phyloP scores from a whole-genome alignment of 768 basidiomycete species.

The Stropharia rugosoannulata region DNA sequence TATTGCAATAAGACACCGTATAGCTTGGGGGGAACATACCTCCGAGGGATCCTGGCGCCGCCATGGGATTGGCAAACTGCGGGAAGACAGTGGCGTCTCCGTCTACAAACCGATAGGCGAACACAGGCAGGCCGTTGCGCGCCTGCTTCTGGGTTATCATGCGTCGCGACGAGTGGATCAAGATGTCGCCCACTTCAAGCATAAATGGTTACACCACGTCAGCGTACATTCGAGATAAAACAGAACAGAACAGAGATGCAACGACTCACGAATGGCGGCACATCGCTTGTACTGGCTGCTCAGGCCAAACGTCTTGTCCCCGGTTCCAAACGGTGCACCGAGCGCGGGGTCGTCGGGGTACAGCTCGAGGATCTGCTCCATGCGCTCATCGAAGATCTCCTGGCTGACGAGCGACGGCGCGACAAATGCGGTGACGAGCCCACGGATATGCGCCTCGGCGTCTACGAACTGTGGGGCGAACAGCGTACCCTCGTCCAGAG shows the following conservation, averaged over 20 bases:
- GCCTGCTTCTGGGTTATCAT: slow-evolving; percentile 34
- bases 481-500: too few relatives aligned
- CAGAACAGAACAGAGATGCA: background rate
- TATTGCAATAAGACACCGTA: background rate
- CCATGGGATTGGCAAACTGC: slow-evolving; percentile 15
- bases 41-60: slow-evolving; percentile 20
- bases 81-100: slow-evolving; percentile 10
- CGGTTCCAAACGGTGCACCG: slow-evolving; percentile 43
- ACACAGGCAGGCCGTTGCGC: slow-evolving; percentile 30
- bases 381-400: slow-evolving; percentile 11
- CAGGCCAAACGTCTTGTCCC: slow-evolving; percentile 39
- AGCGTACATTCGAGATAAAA: background rate
- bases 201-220: background rate
- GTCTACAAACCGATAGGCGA: slow-evolving; percentile 39
- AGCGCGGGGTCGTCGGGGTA: slow-evolving; percentile 38
- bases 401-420: background rate
- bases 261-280: slow-evolving; percentile 22
- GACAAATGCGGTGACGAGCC: background rate
- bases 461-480: too few relatives aligned
- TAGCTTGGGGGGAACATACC: slow-evolving; percentile 10
- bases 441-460: too few relatives aligned
- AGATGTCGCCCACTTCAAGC: slow-evolving; percentile 26
- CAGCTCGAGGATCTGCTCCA: too few relatives aligned
- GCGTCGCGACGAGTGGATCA: slow-evolving; percentile 23
- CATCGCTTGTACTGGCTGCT: slow-evolving; percentile 26